These are phyloP conservation scores for Amylostereum areolatum DNA, from an alignment of 1,284 basidiomycete genomes.

Conservation along the genomic window DNA sequence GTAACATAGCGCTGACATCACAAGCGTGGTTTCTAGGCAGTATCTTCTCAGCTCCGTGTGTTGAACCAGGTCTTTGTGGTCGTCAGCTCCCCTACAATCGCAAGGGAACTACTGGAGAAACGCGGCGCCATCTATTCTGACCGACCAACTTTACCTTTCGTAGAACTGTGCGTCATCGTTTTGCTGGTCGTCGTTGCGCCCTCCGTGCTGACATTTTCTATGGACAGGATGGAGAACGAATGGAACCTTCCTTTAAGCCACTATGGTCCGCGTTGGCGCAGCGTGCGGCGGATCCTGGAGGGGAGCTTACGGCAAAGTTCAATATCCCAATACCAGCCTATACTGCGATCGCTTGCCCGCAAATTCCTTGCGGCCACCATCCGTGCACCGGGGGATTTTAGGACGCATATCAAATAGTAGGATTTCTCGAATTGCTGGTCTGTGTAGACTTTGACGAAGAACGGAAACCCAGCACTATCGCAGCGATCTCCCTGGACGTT, in stretches of 20 bases:
- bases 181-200: background rate
- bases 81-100: slow-evolving; percentile 10
- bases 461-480: background rate
- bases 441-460: background rate
- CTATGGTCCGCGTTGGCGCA: background rate
- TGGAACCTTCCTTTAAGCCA: background rate
- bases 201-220: background rate
- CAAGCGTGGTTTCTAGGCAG: background rate
- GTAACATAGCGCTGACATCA: background rate
- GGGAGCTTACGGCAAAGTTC: background rate
- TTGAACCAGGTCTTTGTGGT: slow-evolving; percentile 11
- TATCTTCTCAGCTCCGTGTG: slow-evolving; percentile 10
- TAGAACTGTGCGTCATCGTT: background rate
- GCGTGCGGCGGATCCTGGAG: background rate
- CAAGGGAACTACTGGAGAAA: slow-evolving; percentile 14
- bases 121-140: slow-evolving; percentile 14
- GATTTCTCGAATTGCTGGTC: background rate
- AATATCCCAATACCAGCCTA: background rate
- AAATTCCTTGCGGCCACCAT: background rate
- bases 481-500: background rate
- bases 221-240: background rate
- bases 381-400: background rate
- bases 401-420: background rate
- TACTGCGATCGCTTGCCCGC: background rate
- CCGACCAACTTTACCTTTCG: slow-evolving; percentile 1